Percentiles rank a stretch among this genome's conserved stretches.
phyloP scores from a whole-genome alignment of 1,284 basidiomycete genomes.

The Paramarasmius palmivorus region DNA sequence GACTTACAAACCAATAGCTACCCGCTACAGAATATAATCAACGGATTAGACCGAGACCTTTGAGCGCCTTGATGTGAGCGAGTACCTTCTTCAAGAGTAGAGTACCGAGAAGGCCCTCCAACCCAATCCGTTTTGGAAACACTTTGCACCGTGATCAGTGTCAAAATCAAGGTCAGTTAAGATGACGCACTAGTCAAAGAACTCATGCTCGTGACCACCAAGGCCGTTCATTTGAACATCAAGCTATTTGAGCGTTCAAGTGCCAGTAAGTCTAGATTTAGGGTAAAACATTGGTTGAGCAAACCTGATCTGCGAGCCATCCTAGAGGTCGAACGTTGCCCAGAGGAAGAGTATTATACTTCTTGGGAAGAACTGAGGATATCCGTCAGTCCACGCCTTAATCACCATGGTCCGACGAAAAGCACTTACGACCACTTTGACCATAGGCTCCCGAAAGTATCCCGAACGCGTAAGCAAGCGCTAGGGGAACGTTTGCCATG shows the following conservation, averaged over 20 bases:
- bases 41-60: background rate
- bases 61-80: background rate
- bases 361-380: constrained; percentile 47
- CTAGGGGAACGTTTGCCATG: background rate
- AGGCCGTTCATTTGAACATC: constrained; percentile 53
- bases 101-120: constrained; percentile 50
- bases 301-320: constrained; percentile 54
- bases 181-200: constrained; percentile 46
- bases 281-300: background rate
- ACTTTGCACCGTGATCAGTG: constrained; percentile 23
- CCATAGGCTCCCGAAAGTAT: background rate
- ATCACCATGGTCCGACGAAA: background rate
- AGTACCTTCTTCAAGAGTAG: constrained; percentile 53
- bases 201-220: constrained; percentile 54
- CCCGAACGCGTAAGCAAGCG: too few species aligned
- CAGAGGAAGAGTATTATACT: constrained; percentile 46
- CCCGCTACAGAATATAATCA: background rate
- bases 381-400: too few species aligned
- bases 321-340: constrained; percentile 48
- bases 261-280: background rate
- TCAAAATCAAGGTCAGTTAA: background rate
- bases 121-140: constrained; percentile 54
- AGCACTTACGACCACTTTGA: background rate
- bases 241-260: constrained; percentile 29
- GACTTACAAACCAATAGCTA: constrained; percentile 5